Evolutionary conservation across 371 early-diverging fungal species (phyloP), one percentile per base, ranked within the genome.

Genomic region (Haplosporangium sp.): DNA sequence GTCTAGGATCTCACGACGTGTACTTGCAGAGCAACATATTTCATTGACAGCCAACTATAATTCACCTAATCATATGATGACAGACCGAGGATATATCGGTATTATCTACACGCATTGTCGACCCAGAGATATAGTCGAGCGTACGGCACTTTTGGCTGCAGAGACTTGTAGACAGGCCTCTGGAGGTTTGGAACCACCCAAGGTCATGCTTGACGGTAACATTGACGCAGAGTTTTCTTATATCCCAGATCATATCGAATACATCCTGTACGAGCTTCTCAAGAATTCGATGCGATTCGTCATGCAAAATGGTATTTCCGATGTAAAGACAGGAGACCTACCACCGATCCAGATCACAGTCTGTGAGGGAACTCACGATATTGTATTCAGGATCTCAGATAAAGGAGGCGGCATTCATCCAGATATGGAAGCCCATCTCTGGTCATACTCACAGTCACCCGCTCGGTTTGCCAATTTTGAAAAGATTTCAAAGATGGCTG

Each of bases 211-310:
- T 40, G 92, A 94, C 68, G 93, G 94, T 5, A 86, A 87, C 71
- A 74, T 84, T 2, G 85, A 87, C 50, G 89, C 91, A 2, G 84
- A 84, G 34, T 91, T 93, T 71, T 89, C 91, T 70, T 95, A 93
- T 82, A 92, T 95, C 40, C 96, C 96, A 3, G 97, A 96, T 67
- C 97, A 98, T 74, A 89, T 97, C 64, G 96, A 97, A 82, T 96
- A 96, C 78, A 94, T 97, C 50, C 67, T 98, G n/a, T 96, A 93
- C 69, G 98, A 97, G 85, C 84, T 98, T 63, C 75, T 98, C 65
- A 94, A 94, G 74, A 98, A 98, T 85, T 89, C 95, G 35, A 94
- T 96, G 83, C 85, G 91, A 57, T 88, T 84, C 44, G 88, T 89
- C 19, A 85, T 89, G 76, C 59, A 59, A 55, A 61, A 65, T n/a